Evolutionary conservation across 345 rosid species (phyloP), one percentile per base, ranked within the genome.

Genomic region (Trapa incisa): DNA sequence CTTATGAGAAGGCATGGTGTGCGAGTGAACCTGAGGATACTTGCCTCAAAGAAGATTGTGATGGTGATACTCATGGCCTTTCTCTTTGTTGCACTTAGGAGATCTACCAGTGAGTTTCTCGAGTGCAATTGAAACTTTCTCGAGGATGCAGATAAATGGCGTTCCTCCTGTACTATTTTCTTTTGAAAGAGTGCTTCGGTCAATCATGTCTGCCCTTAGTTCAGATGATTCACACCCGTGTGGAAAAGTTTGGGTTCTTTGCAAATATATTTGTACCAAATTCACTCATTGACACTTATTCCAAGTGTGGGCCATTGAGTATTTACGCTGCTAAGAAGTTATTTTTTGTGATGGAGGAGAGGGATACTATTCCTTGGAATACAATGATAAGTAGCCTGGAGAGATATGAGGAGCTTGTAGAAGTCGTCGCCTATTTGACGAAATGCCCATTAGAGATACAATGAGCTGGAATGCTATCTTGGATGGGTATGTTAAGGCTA

Each of bases 41-140:
- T 92, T 61, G 96, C 98, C 11, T 92, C 96, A 3, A 92, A 92
- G 77, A 89, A 83, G 83, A 78, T 87, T 37, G 80, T 84, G 75
- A 74, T 68, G 75, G 76, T 83, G 70, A 67, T 93, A 37, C 37
- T 88, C 45, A 14, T 83, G 14, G 80, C 64, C 69, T 33, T 75
- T 72, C 45, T 85, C 43, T 81, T 85, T 72, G 56, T 79, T 65
- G 38, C 80, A 72, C 41, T 83, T 75, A 86, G 78, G 77, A 86
- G 69, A 75, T 71, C 48, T 45, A 4, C 9, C 48, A 13, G 48
- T 6, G 5, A 11, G 8, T 45, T 45, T 45, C 48, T 45, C 48
- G 8, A 13, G 7, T 11, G 7, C 48, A 22, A 22, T 22, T 22
- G 29, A 22, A 22, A 22, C 29, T 22, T 22, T 22, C 29, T 22